These are phyloP conservation scores for Fusarium haematococcum DNA, from an alignment of 2,329 filamentous ascomycete species.

Conservation along the genomic window DNA sequence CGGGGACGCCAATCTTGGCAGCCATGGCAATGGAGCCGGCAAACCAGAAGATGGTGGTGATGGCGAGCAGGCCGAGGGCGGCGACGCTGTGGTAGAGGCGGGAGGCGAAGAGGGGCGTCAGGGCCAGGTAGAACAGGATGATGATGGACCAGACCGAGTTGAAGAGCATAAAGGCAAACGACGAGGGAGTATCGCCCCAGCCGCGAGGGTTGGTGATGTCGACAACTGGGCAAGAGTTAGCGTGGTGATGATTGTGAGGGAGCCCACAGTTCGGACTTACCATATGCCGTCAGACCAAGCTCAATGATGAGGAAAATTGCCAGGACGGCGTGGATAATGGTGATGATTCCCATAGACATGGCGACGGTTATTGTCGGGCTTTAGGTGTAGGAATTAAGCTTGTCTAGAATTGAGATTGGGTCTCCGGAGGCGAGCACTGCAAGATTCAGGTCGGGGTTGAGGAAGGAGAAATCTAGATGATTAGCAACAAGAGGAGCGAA, in stretches of 20 bases:
- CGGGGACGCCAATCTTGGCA: conserved; percentile 68
- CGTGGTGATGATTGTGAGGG: neutral
- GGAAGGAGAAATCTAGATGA: conserved; percentile 4
- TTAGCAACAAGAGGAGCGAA: conserved; percentile 18
- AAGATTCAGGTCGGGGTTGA: neutral
- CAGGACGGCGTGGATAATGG: conserved; percentile 75
- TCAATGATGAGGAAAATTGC: conserved; percentile 78
- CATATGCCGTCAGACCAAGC: conserved; percentile 79
- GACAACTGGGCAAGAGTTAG: conserved; percentile 34
- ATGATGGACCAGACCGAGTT: conserved; percentile 80
- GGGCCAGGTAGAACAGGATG: conserved; percentile 75
- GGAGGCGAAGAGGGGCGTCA: conserved; percentile 73
- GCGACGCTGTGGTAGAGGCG: conserved; percentile 72
- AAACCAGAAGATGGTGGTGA: conserved; percentile 93
- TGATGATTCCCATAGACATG: conserved; percentile 67
- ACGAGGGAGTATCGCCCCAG: conserved; percentile 59
- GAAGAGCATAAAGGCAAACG: conserved; percentile 85
- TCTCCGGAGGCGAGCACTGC: neutral
- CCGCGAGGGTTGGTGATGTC: conserved; percentile 51
- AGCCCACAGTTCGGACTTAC: conserved; percentile 57
- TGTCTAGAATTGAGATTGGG: neutral
- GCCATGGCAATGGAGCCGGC: conserved; percentile 84
- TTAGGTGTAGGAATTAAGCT: neutral
- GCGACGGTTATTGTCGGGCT: conserved; percentile 25
- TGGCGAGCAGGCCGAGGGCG: conserved; percentile 73